Evolutionary conservation across 2,329 filamentous ascomycete species (phyloP).

Genomic region (Aspergillus ochraceus): DNA sequence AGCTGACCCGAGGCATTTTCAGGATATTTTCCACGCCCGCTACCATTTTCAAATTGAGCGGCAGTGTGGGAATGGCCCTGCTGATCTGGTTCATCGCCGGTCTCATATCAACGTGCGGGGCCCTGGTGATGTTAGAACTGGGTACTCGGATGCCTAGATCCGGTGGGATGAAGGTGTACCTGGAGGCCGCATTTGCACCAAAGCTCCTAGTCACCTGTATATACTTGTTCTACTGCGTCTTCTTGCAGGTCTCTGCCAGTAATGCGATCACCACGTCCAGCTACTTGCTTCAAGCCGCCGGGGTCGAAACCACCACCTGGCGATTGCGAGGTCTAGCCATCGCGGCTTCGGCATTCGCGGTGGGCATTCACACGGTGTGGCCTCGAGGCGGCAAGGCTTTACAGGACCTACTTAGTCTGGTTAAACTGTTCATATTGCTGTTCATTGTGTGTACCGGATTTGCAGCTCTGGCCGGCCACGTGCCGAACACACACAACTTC

Average conservation of each 20-base stretch:
- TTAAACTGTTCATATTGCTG: neutral
- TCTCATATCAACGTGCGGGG: neutral
- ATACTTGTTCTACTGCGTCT: constrained; percentile 49
- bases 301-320: constrained; percentile 24
- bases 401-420: neutral
- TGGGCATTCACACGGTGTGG: constrained; percentile 42
- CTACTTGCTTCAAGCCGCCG: constrained; percentile 15
- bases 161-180: constrained; percentile 28
- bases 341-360: constrained; percentile 32
- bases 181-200: constrained; percentile 50
- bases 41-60: neutral
- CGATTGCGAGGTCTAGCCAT: constrained; percentile 28
- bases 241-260: constrained; percentile 33
- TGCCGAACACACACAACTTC: neutral
- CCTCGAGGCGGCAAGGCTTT: neutral
- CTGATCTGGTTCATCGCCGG: neutral
- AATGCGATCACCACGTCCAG: constrained; percentile 25
- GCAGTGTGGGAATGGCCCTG: neutral
- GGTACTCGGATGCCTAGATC: neutral
- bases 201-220: constrained; percentile 49
- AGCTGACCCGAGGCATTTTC: neutral
- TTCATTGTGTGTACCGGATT: neutral
- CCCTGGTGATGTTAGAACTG: neutral
- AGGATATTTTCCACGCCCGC: neutral
- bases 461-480: neutral